Evolutionary conservation across 2,329 filamentous ascomycete species (phyloP), one percentile per base, ranked within the genome.

Genomic region (Chaetoscypha palmicola): DNA sequence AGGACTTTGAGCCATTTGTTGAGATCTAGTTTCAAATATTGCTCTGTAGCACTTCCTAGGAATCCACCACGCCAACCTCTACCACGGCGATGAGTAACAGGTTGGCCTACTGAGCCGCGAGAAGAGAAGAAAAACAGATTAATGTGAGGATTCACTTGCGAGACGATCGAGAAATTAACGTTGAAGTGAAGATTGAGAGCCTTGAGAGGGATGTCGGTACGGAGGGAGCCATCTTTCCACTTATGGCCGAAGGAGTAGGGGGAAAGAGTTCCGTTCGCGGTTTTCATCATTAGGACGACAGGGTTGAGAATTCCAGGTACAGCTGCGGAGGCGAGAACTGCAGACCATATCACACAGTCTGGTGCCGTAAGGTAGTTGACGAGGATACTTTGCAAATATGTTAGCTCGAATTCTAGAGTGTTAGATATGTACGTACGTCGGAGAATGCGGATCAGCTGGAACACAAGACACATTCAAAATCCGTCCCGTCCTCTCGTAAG

Each of bases 101-200:
- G 92, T 41, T 87, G 82, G 4, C 92, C 92, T 8, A 97, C 91
- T 0, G 86, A 84, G 10, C 92, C 92, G 23, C 92, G 79, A 1
- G 90, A 94, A 22, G 86, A 92, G 71, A 97, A 98, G 76, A 98
- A 97, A 73, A 98, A 98, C 21, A 97, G 80, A 59, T 95, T 97
- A 65, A 98, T 91, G 63, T 98, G 92, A 1, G 92, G 92, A 63
- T 98, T 98, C 38, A 96, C 91, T 67, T 89, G 77, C 54, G 73
- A 76, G 56, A 82, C 92, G 52, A 98, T 90, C 52, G 86, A 91
- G 65, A 97, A 98, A 63, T 94, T 96, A 64, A 97, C 92, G 63
- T 97, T 97, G 71, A 98, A 98, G 61, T 97, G 88, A 1, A 95
- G 73, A 63, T 98, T 97, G 40, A 98, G 73, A 1, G 90, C 85